Evolutionary conservation across 2,329 filamentous ascomycete species (phyloP), one percentile per base, ranked within the genome.

Genomic region (Mycosphaerella sp.): DNA sequence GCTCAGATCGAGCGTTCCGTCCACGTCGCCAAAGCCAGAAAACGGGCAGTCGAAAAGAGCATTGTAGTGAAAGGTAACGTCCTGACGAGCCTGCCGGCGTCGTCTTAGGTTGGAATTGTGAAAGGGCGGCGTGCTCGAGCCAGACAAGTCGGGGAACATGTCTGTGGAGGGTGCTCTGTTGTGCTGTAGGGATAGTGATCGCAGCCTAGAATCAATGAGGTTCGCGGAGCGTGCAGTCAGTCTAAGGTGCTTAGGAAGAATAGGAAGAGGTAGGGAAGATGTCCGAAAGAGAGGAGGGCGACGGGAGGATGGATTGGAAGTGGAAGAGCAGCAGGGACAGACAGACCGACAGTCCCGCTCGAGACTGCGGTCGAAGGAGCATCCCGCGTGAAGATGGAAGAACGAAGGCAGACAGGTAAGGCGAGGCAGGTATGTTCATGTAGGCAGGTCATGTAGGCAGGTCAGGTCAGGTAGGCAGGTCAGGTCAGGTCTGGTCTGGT

Each of bases 1-100:
- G 60, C 65, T 67, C 41, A 66, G 53, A 43, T 66, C 62, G 14
- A 66, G 61, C 29, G 46, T 48, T 32, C 55, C 48, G 29, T 44
- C 39, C 7, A 31, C 45, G 6, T 40, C 38, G n/a, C 58, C 53
- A n/a, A 47, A 46, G 14, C 45, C 51, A 12, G 53, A 49, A 32
- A 49, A 57, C 11, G 48, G 55, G 47, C 51, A 38, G 38, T 58
- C 55, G 38, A 53, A 58, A 12, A 41, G 53, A 29, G 47, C 48
- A 45, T 32, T 44, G 45, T 54, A 45, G 31, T 56, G 49, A 38
- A 55, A 45, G 34, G 50, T 43, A 21, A 40, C 42, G 31, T 53
- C 48, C 31, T 34, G 51, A 38, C 46, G 51, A 48, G 48, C 26
- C 36, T 45, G 53, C 14, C 51, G 56, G 21, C 53, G 55, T 17